Evolutionary conservation across 352 stramenopile genomes (phyloP).

Genomic region (Phytophthora hybrid): DNA sequence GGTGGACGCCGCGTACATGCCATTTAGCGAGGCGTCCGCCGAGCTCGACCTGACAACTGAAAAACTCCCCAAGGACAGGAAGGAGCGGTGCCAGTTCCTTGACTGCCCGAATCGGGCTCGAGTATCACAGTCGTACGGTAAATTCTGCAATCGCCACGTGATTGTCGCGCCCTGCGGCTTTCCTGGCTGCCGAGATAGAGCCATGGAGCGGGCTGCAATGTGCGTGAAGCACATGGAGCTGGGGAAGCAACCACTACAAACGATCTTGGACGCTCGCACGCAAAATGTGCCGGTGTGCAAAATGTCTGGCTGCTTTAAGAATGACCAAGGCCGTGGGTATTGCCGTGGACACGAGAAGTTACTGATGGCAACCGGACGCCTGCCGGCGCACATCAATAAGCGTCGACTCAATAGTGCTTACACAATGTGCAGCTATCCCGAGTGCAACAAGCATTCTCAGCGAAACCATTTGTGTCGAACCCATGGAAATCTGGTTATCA

Average conservation of each 20-base stretch:
- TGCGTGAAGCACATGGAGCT: conserved; percentile 75
- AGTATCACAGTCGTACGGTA: conserved; percentile 79
- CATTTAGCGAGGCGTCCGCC: conserved; percentile 49
- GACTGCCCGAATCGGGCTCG: conserved; percentile 83
- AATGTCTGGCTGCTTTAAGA: conserved; percentile 87
- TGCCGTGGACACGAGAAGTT: conserved; percentile 89
- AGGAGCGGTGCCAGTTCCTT: conserved; percentile 77
- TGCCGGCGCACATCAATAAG: conserved; percentile 84
- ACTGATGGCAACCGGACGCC: conserved; percentile 80
- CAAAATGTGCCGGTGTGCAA: conserved; percentile 85
- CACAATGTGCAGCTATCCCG: conserved; percentile 90
- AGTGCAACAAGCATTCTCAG: conserved; percentile 87
- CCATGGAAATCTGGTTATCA: conserved; percentile 81
- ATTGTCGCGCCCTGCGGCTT: conserved; percentile 88
- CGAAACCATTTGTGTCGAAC: conserved; percentile 87
- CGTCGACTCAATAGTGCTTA: conserved; percentile 89
- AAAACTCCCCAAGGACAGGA: conserved; percentile 69
- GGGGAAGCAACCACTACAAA: conserved; percentile 78
- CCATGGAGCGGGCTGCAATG: conserved; percentile 66
- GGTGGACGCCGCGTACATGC: conserved; percentile 51
- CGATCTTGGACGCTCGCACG: conserved; percentile 62
- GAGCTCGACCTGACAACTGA: conserved; percentile 60
- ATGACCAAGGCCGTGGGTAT: conserved; percentile 87
- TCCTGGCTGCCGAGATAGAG: conserved; percentile 84
- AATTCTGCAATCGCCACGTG: conserved; percentile 89